Evolutionary conservation across 2,329 filamentous ascomycete genomes (phyloP).

Genomic region (Mycosphaerella sp.): DNA sequence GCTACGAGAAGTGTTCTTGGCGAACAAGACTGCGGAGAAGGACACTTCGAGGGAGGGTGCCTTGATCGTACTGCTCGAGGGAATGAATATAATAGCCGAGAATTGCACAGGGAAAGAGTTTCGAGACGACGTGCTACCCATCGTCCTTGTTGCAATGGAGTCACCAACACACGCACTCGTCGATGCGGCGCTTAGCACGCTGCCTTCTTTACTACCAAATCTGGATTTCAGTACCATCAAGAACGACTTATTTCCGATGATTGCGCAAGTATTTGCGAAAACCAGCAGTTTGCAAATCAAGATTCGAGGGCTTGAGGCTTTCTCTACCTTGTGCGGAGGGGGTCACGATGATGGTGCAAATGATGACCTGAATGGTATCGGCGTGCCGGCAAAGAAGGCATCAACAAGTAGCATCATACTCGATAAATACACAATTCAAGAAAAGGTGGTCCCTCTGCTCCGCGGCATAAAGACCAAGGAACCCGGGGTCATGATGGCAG

Average conservation of each 20-base stretch:
- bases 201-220: constrained; percentile 75
- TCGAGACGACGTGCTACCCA: constrained; percentile 87
- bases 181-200: constrained; percentile 71
- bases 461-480: constrained; percentile 97
- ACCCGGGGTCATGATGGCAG: constrained; percentile 93
- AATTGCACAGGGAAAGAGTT: constrained; percentile 90
- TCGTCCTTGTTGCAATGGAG: constrained; percentile 76
- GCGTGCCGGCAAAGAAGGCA: constrained; percentile 40
- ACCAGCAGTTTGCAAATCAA: constrained; percentile 95
- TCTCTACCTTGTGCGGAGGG: constrained; percentile 83
- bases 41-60: constrained; percentile 82
- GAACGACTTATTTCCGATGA: constrained; percentile 89
- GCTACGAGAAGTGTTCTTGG: constrained; percentile 75
- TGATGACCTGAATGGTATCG: constrained; percentile 72
- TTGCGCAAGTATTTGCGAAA: constrained; percentile 83
- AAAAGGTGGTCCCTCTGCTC: constrained; percentile 87
- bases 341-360: constrained; percentile 39
- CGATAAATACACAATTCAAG: constrained; percentile 97
- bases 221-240: constrained; percentile 97
- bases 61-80: constrained; percentile 83
- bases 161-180: constrained; percentile 84
- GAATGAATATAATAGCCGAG: constrained; percentile 66
- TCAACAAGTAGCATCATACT: constrained; percentile 54
- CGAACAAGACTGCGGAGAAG: constrained; percentile 57
- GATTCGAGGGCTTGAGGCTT: constrained; percentile 82